A percentile compares a stretch with the other conserved stretches of the same genome.
These are phyloP conservation scores for Yueomyces sp. DNA, from an alignment of 1,139 yeast species.

Conservation along the genomic window DNA sequence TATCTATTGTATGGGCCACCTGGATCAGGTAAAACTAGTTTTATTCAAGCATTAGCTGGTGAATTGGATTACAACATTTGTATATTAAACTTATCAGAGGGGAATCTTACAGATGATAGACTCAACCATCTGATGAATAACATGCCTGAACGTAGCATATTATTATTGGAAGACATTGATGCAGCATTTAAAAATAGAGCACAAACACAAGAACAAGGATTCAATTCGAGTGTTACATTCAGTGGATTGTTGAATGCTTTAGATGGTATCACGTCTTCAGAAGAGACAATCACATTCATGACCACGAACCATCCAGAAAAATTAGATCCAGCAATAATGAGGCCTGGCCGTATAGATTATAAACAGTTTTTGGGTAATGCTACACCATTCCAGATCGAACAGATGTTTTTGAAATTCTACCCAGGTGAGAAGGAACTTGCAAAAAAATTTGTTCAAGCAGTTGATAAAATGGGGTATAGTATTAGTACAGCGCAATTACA, in stretches of 20 bases:
- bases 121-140: slow-evolving; percentile 92
- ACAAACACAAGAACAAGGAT: slow-evolving; percentile 67
- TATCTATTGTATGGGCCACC: slow-evolving; percentile 94
- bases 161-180: slow-evolving; percentile 84
- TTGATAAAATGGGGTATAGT: slow-evolving; percentile 37
- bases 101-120: slow-evolving; percentile 85
- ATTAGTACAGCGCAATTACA: slow-evolving; percentile 92
- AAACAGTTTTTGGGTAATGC: slow-evolving; percentile 80
- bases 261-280: slow-evolving; percentile 98
- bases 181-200: slow-evolving; percentile 85
- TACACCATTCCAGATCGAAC: slow-evolving; percentile 58
- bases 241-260: slow-evolving; percentile 87
- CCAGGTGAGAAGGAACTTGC: slow-evolving; percentile 52
- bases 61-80: slow-evolving; percentile 93
- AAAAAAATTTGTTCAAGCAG: slow-evolving; percentile 44
- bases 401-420: slow-evolving; percentile 84
- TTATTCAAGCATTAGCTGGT: slow-evolving; percentile 93
- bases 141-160: slow-evolving; percentile 77
- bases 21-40: slow-evolving; percentile 92
- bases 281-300: slow-evolving; percentile 93
- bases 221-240: slow-evolving; percentile 78
- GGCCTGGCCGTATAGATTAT: slow-evolving; percentile 93
- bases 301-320: slow-evolving; percentile 95
- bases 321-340: slow-evolving; percentile 64
- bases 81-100: slow-evolving; percentile 78